phyloP scores from a whole-genome alignment of 2,329 filamentous ascomycete species.

The Phyllachora maydis region DNA sequence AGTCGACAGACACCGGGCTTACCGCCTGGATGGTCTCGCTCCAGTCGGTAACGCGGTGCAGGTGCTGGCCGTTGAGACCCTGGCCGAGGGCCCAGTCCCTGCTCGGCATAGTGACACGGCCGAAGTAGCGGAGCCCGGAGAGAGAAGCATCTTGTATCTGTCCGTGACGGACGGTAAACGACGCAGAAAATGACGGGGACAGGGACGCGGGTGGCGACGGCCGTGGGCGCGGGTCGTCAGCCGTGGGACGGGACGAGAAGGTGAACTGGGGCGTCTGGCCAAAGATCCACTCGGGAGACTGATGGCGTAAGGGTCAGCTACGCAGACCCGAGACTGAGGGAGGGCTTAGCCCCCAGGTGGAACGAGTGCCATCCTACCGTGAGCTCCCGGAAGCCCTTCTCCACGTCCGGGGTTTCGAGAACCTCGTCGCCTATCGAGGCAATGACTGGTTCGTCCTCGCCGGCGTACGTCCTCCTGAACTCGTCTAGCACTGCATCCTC shows the following conservation, averaged over 20 bases:
- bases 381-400: slow-evolving; percentile 15
- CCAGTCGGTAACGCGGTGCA: slow-evolving; percentile 12
- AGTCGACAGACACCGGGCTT: slow-evolving; percentile 3
- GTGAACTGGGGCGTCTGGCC: slow-evolving; percentile 72
- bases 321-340: not conserved
- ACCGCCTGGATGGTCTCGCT: slow-evolving; percentile 4
- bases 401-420: slow-evolving; percentile 17
- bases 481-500: slow-evolving; percentile 36
- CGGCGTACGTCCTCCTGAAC: slow-evolving; percentile 48
- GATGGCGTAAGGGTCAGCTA: slow-evolving; percentile 2
- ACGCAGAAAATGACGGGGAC: too few species aligned
- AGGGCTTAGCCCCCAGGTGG: not conserved
- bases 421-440: slow-evolving; percentile 25
- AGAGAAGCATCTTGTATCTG: slow-evolving; percentile 11
- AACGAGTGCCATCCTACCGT: slow-evolving; percentile 3
- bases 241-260: slow-evolving; percentile 39
- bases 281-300: slow-evolving; percentile 58
- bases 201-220: too few species aligned
- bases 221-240: slow-evolving; percentile 38
- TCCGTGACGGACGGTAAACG: slow-evolving; percentile 18
- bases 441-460: slow-evolving; percentile 11
- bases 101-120: slow-evolving; percentile 1
- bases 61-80: slow-evolving; percentile 5
- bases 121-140: slow-evolving; percentile 6
- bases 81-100: slow-evolving; percentile 4